phyloP scores from a whole-genome alignment of 306 rosid genomes.

The Bauhinia variegata region DNA sequence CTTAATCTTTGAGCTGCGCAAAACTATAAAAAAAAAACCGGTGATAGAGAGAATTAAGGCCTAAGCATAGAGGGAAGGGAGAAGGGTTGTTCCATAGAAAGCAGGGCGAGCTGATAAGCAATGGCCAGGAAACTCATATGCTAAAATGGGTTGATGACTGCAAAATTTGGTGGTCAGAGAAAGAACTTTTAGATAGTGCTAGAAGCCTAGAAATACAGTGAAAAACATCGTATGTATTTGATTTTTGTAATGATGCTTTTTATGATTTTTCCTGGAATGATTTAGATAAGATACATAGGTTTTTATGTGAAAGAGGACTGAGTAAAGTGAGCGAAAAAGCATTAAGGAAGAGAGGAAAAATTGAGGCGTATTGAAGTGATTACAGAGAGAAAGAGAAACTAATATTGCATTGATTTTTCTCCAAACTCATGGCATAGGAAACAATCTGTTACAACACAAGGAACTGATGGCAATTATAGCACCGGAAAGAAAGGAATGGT shows the following conservation, averaged over 20 bases:
- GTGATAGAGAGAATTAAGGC: neutral
- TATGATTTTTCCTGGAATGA: slow-evolving; percentile 1
- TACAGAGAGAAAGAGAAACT: neutral
- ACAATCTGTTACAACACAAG: too few species aligned
- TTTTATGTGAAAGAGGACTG: too few species aligned
- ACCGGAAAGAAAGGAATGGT: too few species aligned
- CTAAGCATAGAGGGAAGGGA: neutral
- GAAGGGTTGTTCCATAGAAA: too few species aligned
- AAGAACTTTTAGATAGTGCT: slow-evolving; percentile 5
- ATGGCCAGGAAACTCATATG: too few species aligned
- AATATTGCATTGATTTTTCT: neutral
- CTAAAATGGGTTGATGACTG: neutral
- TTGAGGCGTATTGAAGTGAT: neutral
- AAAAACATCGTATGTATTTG: slow-evolving; percentile 19
- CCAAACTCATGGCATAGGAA: slow-evolving; percentile 1
- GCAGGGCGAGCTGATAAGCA: too few species aligned
- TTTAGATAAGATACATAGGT: neutral
- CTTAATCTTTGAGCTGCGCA: slow-evolving; percentile 23
- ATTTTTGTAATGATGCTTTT: neutral
- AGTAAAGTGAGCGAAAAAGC: neutral
- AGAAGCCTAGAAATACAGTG: neutral
- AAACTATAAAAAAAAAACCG: neutral
- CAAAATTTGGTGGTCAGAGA: slow-evolving; percentile 8
- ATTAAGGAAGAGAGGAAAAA: neutral
- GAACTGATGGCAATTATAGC: too few species aligned